These are phyloP conservation scores for Cutaneotrichosporon sp. DNA, from an alignment of 1,284 basidiomycete species.

Conservation along the genomic window DNA sequence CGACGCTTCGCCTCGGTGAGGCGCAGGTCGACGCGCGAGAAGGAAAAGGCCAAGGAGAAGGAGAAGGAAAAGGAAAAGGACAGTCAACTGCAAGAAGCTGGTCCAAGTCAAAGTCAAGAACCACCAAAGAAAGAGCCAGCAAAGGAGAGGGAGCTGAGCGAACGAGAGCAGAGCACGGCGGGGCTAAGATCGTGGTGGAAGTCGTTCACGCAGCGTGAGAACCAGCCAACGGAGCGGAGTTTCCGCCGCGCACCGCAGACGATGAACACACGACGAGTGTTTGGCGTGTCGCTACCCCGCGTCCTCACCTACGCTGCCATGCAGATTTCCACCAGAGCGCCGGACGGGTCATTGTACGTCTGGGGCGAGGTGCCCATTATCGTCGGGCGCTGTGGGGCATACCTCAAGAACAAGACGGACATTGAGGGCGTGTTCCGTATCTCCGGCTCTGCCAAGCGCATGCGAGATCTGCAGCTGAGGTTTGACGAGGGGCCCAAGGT, in stretches of 20 bases:
- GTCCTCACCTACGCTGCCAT: slow-evolving; percentile 83
- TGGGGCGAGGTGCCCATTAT: slow-evolving; percentile 92
- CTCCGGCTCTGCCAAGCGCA: slow-evolving; percentile 85
- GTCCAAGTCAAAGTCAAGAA: background rate
- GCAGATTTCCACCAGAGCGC: slow-evolving; percentile 87
- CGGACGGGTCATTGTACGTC: slow-evolving; percentile 73
- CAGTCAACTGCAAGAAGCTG: background rate
- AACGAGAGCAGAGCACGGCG: slow-evolving; percentile 31
- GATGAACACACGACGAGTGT: slow-evolving; percentile 55
- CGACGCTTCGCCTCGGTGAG: background rate
- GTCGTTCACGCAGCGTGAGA: slow-evolving; percentile 51
- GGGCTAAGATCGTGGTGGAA: slow-evolving; percentile 79
- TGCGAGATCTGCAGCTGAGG: slow-evolving; percentile 85
- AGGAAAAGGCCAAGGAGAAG: slow-evolving; percentile 2
- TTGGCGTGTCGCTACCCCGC: slow-evolving; percentile 77
- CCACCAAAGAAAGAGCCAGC: background rate
- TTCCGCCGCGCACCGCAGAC: slow-evolving; percentile 6
- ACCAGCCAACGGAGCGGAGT: background rate
- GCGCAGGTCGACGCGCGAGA: background rate
- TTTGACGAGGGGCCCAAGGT: slow-evolving; percentile 87
- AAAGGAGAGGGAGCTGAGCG: slow-evolving; percentile 10
- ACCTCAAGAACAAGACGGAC: slow-evolving; percentile 88
- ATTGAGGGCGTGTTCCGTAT: slow-evolving; percentile 95
- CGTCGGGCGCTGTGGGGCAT: slow-evolving; percentile 90
- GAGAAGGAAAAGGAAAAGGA: background rate